A percentile compares a stretch with the other conserved stretches of the same genome.
Conservation (phyloP, 768 basidiomycete species). For the Cyclocybe aegerita region DNA sequence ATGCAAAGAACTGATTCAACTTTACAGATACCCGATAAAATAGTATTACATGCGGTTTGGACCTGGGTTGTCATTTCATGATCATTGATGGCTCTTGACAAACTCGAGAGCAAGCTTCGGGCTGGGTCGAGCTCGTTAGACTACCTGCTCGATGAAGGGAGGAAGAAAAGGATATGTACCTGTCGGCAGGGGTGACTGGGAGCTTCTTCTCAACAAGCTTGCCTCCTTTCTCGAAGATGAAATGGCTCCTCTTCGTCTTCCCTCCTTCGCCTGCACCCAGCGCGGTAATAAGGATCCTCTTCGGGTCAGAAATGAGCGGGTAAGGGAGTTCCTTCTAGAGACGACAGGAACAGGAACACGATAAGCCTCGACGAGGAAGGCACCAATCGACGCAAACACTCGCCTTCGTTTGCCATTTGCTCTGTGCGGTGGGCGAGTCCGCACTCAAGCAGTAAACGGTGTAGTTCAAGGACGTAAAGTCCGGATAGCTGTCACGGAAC, state of each 20-base stretch:
- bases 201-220: conserved; percentile 83
- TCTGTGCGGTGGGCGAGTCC: conserved; percentile 72
- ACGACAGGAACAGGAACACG: background rate
- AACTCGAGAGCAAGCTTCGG: conserved; percentile 67
- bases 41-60: background rate
- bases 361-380: no score
- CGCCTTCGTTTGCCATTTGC: conserved; percentile 87
- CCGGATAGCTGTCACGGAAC: conserved; percentile 80
- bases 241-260: conserved; percentile 89
- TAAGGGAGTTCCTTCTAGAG: conserved; percentile 81
- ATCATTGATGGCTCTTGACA: conserved; percentile 46
- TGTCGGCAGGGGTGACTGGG: conserved; percentile 86
- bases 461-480: conserved; percentile 69
- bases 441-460: conserved; percentile 84
- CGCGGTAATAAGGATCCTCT: conserved; percentile 72
- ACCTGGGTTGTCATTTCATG: background rate
- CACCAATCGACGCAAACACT: conserved; percentile 10
- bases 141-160: background rate
- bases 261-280: conserved; percentile 81
- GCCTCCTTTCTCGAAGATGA: conserved; percentile 90
- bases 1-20: background rate
- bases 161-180: conserved; percentile 40
- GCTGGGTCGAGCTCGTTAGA: conserved; percentile 30
- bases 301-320: conserved; percentile 86
- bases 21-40: background rate